These are phyloP conservation scores for Gaillardinia entomophila DNA, from an alignment of 805 yeast genomes.

Conservation along the genomic window DNA sequence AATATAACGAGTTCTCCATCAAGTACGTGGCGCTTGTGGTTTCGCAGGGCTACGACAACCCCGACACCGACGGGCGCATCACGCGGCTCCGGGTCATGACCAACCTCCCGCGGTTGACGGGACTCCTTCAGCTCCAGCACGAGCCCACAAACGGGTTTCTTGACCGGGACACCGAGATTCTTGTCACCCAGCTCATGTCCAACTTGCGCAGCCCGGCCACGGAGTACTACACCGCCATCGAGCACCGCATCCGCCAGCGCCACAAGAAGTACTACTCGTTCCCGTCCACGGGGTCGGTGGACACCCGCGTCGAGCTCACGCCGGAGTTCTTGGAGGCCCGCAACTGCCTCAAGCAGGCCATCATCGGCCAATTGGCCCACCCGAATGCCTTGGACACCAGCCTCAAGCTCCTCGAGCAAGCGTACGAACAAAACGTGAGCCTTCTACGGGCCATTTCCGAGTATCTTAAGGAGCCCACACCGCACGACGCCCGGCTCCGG, in stretches of 20 bases:
- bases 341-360: slow-evolving; percentile 29
- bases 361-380: slow-evolving; percentile 25
- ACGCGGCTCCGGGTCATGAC: slow-evolving; percentile 20
- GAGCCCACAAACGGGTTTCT: no score
- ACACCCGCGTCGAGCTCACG: slow-evolving; percentile 19
- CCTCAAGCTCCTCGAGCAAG: slow-evolving; percentile 23
- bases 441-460: slow-evolving; percentile 8
- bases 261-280: slow-evolving; percentile 30
- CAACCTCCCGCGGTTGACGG: slow-evolving; percentile 23
- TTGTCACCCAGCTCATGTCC: slow-evolving; percentile 24
- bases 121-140: slow-evolving; percentile 18
- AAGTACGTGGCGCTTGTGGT: slow-evolving; percentile 7
- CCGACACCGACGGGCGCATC: slow-evolving; percentile 16
- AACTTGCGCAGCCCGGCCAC: slow-evolving; percentile 20
- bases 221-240: slow-evolving; percentile 30
- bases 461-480: slow-evolving; percentile 6
- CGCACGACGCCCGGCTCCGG: slow-evolving; percentile 25
- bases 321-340: slow-evolving; percentile 35
- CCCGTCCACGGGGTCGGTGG: slow-evolving; percentile 12
- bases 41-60: slow-evolving; percentile 3
- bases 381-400: slow-evolving; percentile 29
- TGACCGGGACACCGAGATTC: slow-evolving; percentile 22
- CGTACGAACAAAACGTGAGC: slow-evolving; percentile 26
- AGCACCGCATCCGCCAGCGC: slow-evolving; percentile 27
- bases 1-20: slow-evolving; percentile 5